Base-by-base conservation (phyloP, 1,284 basidiomycete species). In the Apiotrichum montevideense region DNA sequence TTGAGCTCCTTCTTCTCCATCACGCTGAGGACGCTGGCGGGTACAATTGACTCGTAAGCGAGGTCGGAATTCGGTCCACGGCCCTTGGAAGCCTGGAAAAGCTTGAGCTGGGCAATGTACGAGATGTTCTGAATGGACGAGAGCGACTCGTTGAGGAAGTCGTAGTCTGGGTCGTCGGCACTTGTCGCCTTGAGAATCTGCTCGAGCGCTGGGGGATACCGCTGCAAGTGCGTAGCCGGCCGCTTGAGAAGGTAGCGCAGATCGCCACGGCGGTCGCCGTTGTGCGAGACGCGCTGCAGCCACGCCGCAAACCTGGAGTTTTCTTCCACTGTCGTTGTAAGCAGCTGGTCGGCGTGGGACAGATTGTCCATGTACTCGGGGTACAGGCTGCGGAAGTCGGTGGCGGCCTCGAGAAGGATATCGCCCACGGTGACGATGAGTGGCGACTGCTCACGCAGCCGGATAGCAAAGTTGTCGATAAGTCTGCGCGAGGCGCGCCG, bases 401-500 rank as follows among this genome's bases (percentile, higher is more conserved):
- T 86, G 0, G 91, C 91, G 0, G 90, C 87, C 14, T 86, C 84
- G 50, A 97, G 78, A 69, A 97, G 90, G 52, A 98, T 84, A 70
- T 98, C 93, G 0, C 94, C 95, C 46, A 98, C 88, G 46, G 82
- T 82, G 61, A 87, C 84, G 44, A 97, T 87, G 49, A 97, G 81
- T 0, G 90, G 88, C 14, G 82, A 82, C 66, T 94, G 86, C 73
- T 97, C 93, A 47, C 90, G 82, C 70, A 97, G 90, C 33, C 93
- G 84, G 29, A 93, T 86, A 54, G 87, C 85, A 77, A 98, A 83
- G 37, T 86, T 82, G 67, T 96, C 91, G 33, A 98, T 80, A 29
- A 98, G 79, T 2, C 84, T 80, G 9, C 85, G 82, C 63, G 91
- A 94, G 65, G 88, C 87, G 67, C 87, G 85, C 2, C 88, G 84